Conservation (phyloP, 768 basidiomycete genomes). For the Podaxis sp. region DNA sequence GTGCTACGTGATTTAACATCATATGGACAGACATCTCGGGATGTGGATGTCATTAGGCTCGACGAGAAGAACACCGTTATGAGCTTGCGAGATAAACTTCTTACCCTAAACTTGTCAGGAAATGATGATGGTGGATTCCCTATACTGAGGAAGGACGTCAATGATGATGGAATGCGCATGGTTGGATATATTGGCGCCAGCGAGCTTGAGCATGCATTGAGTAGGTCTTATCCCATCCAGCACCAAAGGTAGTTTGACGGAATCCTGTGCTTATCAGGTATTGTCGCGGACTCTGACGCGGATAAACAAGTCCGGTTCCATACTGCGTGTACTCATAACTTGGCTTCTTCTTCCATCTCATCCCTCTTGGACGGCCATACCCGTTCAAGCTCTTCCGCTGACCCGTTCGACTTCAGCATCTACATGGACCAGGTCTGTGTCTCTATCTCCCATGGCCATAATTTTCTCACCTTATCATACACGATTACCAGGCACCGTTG, state of each 20-base stretch:
- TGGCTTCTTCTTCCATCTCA: slow-evolving; percentile 58
- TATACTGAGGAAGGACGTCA: slow-evolving; percentile 57
- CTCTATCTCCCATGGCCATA: background rate
- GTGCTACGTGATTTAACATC: slow-evolving; percentile 1
- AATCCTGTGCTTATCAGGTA: slow-evolving; percentile 38
- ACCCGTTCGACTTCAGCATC: slow-evolving; percentile 78
- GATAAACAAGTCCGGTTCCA: slow-evolving; percentile 70
- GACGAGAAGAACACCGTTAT: slow-evolving; percentile 78
- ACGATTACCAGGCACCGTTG: slow-evolving; percentile 68
- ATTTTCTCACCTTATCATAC: slow-evolving; percentile 5
- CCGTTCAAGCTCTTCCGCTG: slow-evolving; percentile 29
- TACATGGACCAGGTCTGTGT: slow-evolving; percentile 84
- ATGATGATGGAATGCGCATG: slow-evolving; percentile 58
- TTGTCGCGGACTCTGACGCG: slow-evolving; percentile 67
- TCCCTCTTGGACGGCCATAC: slow-evolving; percentile 49
- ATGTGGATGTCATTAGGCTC: slow-evolving; percentile 68
- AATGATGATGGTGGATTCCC: slow-evolving; percentile 87
- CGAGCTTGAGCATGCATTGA: slow-evolving; percentile 91
- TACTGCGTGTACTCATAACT: slow-evolving; percentile 38
- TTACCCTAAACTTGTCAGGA: slow-evolving; percentile 53
- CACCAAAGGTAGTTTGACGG: background rate
- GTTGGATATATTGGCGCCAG: slow-evolving; percentile 90
- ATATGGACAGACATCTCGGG: slow-evolving; percentile 56
- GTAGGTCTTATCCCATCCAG: slow-evolving; percentile 41
- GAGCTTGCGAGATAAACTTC: slow-evolving; percentile 70